These are phyloP conservation scores for Aureobasidium sp. DNA, from an alignment of 2,329 filamentous ascomycete genomes.

Conservation along the genomic window DNA sequence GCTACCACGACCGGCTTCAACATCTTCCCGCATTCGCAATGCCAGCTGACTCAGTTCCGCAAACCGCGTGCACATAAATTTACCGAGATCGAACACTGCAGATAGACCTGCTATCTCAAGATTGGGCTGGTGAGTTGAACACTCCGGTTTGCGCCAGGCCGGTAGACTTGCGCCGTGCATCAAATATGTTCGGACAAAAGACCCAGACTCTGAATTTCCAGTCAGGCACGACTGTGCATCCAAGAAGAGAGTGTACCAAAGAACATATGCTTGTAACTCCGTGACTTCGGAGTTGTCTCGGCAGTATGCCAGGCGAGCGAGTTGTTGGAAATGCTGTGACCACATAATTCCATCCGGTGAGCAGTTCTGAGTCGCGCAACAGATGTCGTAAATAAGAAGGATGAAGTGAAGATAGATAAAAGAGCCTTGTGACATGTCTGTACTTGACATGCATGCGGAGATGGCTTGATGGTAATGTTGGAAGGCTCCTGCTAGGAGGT, in stretches of 20 bases:
- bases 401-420: slow-evolving; percentile 51
- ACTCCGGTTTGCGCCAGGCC: background rate
- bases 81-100: background rate
- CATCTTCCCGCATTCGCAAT: background rate
- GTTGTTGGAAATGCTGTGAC: slow-evolving; percentile 45
- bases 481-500: slow-evolving; percentile 38
- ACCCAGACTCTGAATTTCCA: slow-evolving; percentile 14
- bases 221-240: slow-evolving; percentile 27
- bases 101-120: background rate
- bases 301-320: slow-evolving; percentile 37
- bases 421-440: slow-evolving; percentile 46
- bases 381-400: slow-evolving; percentile 49
- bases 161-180: slow-evolving; percentile 5
- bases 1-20: background rate
- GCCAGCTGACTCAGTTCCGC: slow-evolving; percentile 1
- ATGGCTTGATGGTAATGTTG: slow-evolving; percentile 49
- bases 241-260: slow-evolving; percentile 49
- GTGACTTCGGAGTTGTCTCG: background rate
- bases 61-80: background rate
- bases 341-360: slow-evolving; percentile 39
- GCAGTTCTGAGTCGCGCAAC: slow-evolving; percentile 17
- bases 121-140: background rate
- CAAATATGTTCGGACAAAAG: slow-evolving; percentile 9
- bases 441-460: slow-evolving; percentile 26
- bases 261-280: slow-evolving; percentile 38